Base-by-base conservation (phyloP, 441 rosid genomes). In the Gossypium gossypioides region DNA sequence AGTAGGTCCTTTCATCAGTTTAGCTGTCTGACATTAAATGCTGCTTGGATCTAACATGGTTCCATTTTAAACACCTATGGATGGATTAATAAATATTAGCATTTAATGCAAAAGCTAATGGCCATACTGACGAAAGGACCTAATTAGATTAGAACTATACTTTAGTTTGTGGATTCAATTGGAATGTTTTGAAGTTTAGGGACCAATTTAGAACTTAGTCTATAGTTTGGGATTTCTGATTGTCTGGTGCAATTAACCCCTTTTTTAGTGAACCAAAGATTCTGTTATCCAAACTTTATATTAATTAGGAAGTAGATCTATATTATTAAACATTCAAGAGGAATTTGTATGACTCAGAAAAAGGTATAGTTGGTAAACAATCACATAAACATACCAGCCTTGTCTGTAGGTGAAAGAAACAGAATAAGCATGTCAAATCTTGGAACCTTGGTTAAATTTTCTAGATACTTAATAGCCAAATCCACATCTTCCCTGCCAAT, bases 331-430 rank as follows among this genome's bases (percentile, higher is more conserved):
- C 58, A 24, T 8, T 27, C 4, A 2, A 50, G 9, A 25, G 46
- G 44, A 42, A n/a, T 27, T 51, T 51, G 10, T 13, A 22, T 3
- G 9, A 18, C 19, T 21, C 1, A n/a, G 7, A 50, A 67, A 25
- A 48, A 2, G 8, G 55, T 21, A 66, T 9, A 27, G 46, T 27
- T 10, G 32, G 19, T 10, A 52, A 69, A 54, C 21, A 70, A 15
- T 18, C 12, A 40, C 12, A 10, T 10, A 58, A 74, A 74, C 88
- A 60, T 86, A 95, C 99, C 97, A 7, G 87, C 85, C 77, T 83
- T 88, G 68, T 92, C 90, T 1, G 82, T 51, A 22, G 89, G 81
- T 13, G 97, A 88, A 81, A 95, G 94, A 76, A 90, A 91, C 94
- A 86, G 75, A 72, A 88, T 74, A 76, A 92, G 86, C 78, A 89